Percentiles rank a stretch among this genome's conserved stretches.
Conservation (phyloP, 2,329 filamentous ascomycete genomes). For the Fusarium floridanum region DNA sequence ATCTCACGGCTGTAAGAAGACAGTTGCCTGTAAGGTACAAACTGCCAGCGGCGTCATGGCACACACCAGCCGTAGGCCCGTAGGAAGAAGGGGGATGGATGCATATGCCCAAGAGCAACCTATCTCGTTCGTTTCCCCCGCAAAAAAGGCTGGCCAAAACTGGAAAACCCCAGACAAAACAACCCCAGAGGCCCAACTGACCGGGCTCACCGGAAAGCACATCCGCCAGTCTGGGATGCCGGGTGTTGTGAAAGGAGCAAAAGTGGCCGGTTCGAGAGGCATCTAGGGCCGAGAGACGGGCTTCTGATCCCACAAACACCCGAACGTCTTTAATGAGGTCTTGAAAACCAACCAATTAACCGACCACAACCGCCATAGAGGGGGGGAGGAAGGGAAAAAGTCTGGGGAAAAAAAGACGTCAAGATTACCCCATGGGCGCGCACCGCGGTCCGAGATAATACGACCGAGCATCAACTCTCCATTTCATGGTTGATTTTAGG, state of each 20-base stretch:
- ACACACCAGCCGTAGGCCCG: slow-evolving; percentile 1
- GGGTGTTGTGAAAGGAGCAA: slow-evolving; percentile 14
- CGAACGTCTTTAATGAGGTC: slow-evolving; percentile 4
- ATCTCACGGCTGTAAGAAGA: neutral
- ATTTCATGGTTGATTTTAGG: slow-evolving; percentile 8
- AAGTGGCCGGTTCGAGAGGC: slow-evolving; percentile 4
- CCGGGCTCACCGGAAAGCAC: slow-evolving; percentile 28
- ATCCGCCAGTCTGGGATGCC: slow-evolving; percentile 34
- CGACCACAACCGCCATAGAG: neutral
- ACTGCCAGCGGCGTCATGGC: neutral
- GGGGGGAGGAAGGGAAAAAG: neutral
- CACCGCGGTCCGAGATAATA: slow-evolving; percentile 8
- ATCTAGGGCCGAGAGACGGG: slow-evolving; percentile 20
- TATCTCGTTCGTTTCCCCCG: slow-evolving; percentile 9
- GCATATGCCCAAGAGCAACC: slow-evolving; percentile 5
- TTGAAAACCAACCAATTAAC: slow-evolving; percentile 2
- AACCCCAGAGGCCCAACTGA: slow-evolving; percentile 13
- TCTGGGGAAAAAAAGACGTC: slow-evolving; percentile 23
- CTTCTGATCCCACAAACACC: slow-evolving; percentile 25
- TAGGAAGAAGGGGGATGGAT: neutral
- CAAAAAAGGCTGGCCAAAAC: slow-evolving; percentile 12
- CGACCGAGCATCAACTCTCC: slow-evolving; percentile 2
- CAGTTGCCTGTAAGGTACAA: neutral
- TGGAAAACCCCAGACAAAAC: slow-evolving; percentile 3
- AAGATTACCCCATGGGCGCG: slow-evolving; percentile 12